Conservation (phyloP, 768 basidiomycete species). For the Lyophyllum shimeji region DNA sequence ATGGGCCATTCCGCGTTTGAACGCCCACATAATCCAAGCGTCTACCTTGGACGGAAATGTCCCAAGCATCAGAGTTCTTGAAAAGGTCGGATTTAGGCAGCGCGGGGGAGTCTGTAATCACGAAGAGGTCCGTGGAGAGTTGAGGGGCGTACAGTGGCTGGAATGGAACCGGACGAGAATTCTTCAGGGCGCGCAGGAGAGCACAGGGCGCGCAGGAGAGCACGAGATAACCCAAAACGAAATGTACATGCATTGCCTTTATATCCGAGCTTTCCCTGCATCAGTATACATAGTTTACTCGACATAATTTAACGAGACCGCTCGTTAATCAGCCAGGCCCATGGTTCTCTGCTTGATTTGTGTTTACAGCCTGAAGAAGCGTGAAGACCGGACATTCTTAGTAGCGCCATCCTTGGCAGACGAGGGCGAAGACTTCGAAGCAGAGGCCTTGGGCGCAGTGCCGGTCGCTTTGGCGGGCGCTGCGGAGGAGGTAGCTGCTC, state of each 20-base stretch:
- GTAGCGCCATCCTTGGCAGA: background rate
- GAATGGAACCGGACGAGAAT: conserved; percentile 5
- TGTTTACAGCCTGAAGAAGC: conserved; percentile 11
- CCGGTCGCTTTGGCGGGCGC: conserved; percentile 9
- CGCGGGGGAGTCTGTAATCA: background rate
- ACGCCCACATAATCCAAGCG: conserved; percentile 1
- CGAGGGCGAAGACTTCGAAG: background rate
- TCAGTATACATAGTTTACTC: too few relatives aligned
- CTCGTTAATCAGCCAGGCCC: background rate
- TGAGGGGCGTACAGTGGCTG: conserved; percentile 7
- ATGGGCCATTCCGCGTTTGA: conserved; percentile 13
- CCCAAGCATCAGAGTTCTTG: conserved; percentile 13
- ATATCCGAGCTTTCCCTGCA: too few relatives aligned
- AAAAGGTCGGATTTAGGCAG: conserved; percentile 11
- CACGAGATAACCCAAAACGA: background rate
- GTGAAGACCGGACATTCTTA: conserved; percentile 5
- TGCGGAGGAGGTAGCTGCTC: background rate
- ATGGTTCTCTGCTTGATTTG: background rate
- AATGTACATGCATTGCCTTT: too few relatives aligned
- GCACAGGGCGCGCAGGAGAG: background rate
- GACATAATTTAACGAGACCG: too few relatives aligned
- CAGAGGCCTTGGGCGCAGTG: conserved; percentile 2
- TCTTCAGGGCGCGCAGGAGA: background rate
- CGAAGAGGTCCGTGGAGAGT: conserved; percentile 7
- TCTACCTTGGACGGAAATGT: conserved; percentile 11